Percentiles rank a stretch among this genome's conserved stretches.
Evolutionary conservation across 2,329 filamentous ascomycete species (phyloP).

Genomic region (Colletotrichum eremochloae): DNA sequence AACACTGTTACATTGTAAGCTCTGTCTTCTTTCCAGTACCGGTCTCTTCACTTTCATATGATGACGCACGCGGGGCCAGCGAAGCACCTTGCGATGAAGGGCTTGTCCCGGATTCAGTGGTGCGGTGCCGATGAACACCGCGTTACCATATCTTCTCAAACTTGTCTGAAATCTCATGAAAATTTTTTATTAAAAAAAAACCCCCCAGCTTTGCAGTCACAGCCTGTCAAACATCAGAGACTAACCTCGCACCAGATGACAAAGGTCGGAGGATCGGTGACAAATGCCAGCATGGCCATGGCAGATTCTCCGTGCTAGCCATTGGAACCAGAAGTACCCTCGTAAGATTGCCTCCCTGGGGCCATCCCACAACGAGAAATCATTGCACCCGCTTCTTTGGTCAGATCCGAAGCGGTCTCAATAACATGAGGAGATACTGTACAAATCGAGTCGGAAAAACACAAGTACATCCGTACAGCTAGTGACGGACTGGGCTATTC

Average conservation of each 20-base stretch:
- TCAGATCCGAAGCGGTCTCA: neutral
- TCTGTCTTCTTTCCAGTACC: conserved; percentile 21
- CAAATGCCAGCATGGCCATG: neutral
- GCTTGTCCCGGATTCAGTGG: conserved; percentile 46
- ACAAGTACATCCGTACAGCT: conserved; percentile 5
- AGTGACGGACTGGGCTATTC: conserved; percentile 1
- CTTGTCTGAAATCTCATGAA: conserved; percentile 62
- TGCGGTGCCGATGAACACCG: conserved; percentile 73
- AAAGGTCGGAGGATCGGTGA: neutral
- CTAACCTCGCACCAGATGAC: conserved; percentile 1
- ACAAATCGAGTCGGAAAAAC: conserved; percentile 19
- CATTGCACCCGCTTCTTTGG: neutral
- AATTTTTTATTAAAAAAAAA: neutral
- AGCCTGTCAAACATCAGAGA: neutral
- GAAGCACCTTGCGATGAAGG: conserved; percentile 46
- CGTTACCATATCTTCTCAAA: conserved; percentile 76
- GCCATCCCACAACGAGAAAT: neutral
- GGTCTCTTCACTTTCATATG: conserved; percentile 48
- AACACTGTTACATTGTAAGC: conserved; percentile 41
- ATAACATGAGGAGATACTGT: conserved; percentile 20
- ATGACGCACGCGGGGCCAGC: conserved; percentile 70
- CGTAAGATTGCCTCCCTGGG: neutral
- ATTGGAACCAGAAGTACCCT: neutral
- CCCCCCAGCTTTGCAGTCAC: neutral
- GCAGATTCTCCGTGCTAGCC: neutral